Percentiles rank a stretch among this genome's conserved stretches.
Evolutionary conservation across 1,139 yeast species (phyloP).

Genomic region (Yamadazyma mexicana): DNA sequence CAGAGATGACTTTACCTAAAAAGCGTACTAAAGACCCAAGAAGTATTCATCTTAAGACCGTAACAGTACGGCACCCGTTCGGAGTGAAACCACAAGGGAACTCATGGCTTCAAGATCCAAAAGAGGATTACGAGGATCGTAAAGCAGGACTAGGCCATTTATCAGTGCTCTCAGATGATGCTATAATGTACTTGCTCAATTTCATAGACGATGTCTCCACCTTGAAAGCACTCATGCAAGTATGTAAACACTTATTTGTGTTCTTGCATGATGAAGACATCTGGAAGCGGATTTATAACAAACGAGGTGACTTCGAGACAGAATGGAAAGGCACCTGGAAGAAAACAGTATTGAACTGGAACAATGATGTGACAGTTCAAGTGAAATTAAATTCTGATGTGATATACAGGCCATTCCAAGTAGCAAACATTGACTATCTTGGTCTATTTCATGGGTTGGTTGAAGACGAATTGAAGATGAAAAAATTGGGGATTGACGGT

Average conservation of each 20-base stretch:
- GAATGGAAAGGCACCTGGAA: conserved; percentile 84
- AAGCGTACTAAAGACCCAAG: conserved; percentile 20
- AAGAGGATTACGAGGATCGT: conserved; percentile 17
- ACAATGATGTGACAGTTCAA: conserved; percentile 29
- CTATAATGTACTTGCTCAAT: conserved; percentile 47
- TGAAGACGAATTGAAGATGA: conserved; percentile 39
- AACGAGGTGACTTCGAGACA: conserved; percentile 15
- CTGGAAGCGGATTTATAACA: conserved; percentile 65
- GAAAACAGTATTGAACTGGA: conserved; percentile 47
- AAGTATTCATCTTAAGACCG: conserved; percentile 22
- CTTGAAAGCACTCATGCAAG: conserved; percentile 50
- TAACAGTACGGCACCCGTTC: conserved; percentile 57
- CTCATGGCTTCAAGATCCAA: conserved; percentile 28
- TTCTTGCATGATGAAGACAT: conserved; percentile 71
- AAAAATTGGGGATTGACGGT: conserved; percentile 19
- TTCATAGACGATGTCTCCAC: conserved; percentile 46
- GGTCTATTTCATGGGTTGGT: conserved; percentile 48
- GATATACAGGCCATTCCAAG: conserved; percentile 76
- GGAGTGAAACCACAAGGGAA: conserved; percentile 79
- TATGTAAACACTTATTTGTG: conserved; percentile 71
- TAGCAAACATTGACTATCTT: conserved; percentile 66
- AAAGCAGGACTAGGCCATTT: conserved; percentile 53
- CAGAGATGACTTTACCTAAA: conserved; percentile 8
- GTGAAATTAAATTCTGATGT: conserved; percentile 55
- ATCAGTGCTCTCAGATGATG: conserved; percentile 56